phyloP scores from a whole-genome alignment of 2,329 filamentous ascomycete species.

The Phaeosphaeria sp. region DNA sequence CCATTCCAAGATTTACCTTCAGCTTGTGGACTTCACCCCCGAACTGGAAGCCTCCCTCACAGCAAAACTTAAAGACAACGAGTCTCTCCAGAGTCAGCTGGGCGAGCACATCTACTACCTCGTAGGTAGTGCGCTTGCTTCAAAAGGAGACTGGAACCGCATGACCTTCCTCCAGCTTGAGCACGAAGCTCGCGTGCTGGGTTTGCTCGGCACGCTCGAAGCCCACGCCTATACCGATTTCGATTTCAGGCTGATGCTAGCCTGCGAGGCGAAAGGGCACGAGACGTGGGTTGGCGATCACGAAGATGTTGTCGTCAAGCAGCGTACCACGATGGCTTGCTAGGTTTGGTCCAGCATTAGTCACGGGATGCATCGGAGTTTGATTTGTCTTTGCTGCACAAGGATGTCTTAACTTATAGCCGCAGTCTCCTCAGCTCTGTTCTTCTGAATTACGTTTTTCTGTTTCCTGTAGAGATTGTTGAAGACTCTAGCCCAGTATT shows the following conservation, averaged over 20 bases:
- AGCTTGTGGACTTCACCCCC: neutral
- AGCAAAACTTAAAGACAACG: neutral
- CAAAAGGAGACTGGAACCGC: conserved; percentile 1
- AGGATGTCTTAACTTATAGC: neutral
- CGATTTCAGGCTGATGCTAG: conserved; percentile 1
- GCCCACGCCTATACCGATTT: neutral
- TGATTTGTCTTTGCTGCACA: neutral
- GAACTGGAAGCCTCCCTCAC: neutral
- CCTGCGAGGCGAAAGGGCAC: neutral
- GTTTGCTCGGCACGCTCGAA: neutral
- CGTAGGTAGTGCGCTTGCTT: conserved; percentile 1
- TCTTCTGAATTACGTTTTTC: too few relatives aligned
- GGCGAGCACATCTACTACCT: conserved; percentile 5
- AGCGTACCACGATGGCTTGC: neutral
- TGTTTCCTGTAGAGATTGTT: neutral
- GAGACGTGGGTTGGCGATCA: neutral
- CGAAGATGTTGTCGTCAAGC: neutral
- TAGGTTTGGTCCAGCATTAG: neutral
- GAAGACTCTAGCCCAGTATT: neutral
- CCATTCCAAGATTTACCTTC: neutral
- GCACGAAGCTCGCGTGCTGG: conserved; percentile 4
- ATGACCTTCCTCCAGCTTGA: conserved; percentile 12
- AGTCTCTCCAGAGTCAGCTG: neutral
- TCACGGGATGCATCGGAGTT: neutral
- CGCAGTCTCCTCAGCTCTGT: too few relatives aligned